These are phyloP conservation scores for Dillenia turbinata DNA, from an alignment of 164 flowering plant species.

Conservation along the genomic window DNA sequence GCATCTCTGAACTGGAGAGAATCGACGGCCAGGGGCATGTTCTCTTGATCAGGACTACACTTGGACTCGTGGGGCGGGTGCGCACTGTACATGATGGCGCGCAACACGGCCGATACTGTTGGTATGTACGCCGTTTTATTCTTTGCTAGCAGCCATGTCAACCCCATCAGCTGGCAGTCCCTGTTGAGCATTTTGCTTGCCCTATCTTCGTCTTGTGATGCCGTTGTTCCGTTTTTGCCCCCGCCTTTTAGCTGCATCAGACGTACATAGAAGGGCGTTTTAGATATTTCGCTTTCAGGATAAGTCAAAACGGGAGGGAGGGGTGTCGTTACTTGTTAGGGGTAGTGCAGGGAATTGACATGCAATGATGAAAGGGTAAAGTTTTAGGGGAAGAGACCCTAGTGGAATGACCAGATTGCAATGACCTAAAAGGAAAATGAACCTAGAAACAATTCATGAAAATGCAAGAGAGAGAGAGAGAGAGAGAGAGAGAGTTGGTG, in stretches of 20 bases:
- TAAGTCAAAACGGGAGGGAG: too few relatives aligned
- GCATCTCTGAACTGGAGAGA: slow-evolving; percentile 67
- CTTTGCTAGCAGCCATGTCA: slow-evolving; percentile 89
- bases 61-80: slow-evolving; percentile 71
- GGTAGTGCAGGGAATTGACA: too few relatives aligned
- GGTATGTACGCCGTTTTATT: slow-evolving; percentile 96
- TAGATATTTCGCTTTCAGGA: too few relatives aligned
- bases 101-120: slow-evolving; percentile 95
- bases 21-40: slow-evolving; percentile 99
- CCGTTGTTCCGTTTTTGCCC: slow-evolving; percentile 33
- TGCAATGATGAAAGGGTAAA: too few relatives aligned
- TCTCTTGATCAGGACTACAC: slow-evolving; percentile 96
- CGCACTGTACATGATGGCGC: slow-evolving; percentile 90
- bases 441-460: too few relatives aligned
- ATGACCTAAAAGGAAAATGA: too few relatives aligned
- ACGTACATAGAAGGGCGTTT: too few relatives aligned
- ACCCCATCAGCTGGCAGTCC: slow-evolving; percentile 96
- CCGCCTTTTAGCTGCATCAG: slow-evolving; percentile 45
- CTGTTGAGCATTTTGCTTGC: slow-evolving; percentile 70
- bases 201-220: slow-evolving; percentile 30
- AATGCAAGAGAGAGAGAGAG: too few relatives aligned
- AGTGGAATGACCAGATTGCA: too few relatives aligned
- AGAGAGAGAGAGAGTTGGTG: too few relatives aligned
- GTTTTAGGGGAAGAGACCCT: too few relatives aligned
- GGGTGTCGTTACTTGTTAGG: too few relatives aligned